These are phyloP conservation scores for Colletotrichum siamense DNA, from an alignment of 2,329 filamentous ascomycete genomes.

Conservation along the genomic window DNA sequence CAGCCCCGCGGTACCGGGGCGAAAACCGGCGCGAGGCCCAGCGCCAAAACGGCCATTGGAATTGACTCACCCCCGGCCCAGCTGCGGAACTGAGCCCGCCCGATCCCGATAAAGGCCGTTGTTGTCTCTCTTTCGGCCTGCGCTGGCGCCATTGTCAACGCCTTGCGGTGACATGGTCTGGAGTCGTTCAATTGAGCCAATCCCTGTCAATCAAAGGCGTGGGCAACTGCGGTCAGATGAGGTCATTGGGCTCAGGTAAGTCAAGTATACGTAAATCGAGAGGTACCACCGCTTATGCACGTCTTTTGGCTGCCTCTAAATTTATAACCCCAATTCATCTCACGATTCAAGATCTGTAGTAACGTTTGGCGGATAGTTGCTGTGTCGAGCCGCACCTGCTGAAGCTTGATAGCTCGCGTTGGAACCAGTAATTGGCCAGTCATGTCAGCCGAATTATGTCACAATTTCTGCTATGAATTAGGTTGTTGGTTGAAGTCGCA, in stretches of 20 bases:
- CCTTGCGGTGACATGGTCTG: neutral
- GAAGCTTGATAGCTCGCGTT: neutral
- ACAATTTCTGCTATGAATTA: too few relatives aligned
- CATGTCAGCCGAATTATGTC: neutral
- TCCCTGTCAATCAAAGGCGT: neutral
- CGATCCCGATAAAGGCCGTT: neutral
- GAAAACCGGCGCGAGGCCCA: slow-evolving; percentile 20
- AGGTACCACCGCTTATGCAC: fast-evolving
- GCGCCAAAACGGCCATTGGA: neutral
- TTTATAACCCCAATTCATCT: too few relatives aligned
- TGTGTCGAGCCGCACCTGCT: neutral
- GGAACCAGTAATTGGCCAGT: neutral
- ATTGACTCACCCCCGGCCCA: neutral
- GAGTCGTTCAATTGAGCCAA: neutral
- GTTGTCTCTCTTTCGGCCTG: neutral
- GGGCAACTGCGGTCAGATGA: neutral
- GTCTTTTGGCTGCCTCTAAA: neutral
- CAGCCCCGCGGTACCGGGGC: slow-evolving; percentile 3
- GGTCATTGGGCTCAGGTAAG: neutral
- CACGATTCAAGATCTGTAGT: too few relatives aligned
- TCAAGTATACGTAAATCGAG: neutral
- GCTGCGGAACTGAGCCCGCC: neutral
- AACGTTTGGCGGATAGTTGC: fast-evolving
- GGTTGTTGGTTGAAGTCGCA: too few relatives aligned
- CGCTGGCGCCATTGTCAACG: neutral